Percentiles rank a stretch among this genome's conserved stretches.
phyloP scores from a whole-genome alignment of 1,139 yeast species.

The Scheffersomyces illinoinensis region DNA sequence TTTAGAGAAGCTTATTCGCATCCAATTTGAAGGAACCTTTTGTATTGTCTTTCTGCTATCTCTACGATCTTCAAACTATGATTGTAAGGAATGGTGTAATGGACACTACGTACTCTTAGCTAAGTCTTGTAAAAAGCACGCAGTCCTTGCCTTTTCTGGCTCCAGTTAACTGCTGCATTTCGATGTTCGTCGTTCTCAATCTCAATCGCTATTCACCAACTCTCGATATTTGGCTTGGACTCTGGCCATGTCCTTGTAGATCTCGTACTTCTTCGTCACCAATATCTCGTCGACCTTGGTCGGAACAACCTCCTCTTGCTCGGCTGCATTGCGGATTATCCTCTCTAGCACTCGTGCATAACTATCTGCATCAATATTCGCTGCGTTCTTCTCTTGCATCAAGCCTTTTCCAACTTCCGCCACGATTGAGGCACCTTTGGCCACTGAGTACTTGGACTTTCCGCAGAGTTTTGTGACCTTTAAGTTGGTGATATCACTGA shows the following conservation, averaged over 20 bases:
- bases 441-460: slow-evolving; percentile 29
- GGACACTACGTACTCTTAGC: no score
- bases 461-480: slow-evolving; percentile 20
- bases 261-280: background rate
- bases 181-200: background rate
- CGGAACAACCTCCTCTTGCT: background rate
- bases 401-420: slow-evolving; percentile 12
- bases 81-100: no score
- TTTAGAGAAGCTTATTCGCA: no score
- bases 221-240: background rate
- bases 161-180: background rate
- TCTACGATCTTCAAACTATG: no score
- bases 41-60: no score
- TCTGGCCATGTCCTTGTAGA: background rate
- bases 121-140: no score
- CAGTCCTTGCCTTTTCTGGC: no score
- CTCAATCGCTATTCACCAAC: background rate
- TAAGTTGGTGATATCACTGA: slow-evolving; percentile 21
- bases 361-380: background rate
- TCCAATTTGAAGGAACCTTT: no score
- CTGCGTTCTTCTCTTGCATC: background rate
- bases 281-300: background rate
- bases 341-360: background rate
- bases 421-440: slow-evolving; percentile 40
- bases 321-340: background rate